Evolutionary conservation across 371 early-diverging fungal species (phyloP).

Genomic region (Syncephalis plumigaleata): DNA sequence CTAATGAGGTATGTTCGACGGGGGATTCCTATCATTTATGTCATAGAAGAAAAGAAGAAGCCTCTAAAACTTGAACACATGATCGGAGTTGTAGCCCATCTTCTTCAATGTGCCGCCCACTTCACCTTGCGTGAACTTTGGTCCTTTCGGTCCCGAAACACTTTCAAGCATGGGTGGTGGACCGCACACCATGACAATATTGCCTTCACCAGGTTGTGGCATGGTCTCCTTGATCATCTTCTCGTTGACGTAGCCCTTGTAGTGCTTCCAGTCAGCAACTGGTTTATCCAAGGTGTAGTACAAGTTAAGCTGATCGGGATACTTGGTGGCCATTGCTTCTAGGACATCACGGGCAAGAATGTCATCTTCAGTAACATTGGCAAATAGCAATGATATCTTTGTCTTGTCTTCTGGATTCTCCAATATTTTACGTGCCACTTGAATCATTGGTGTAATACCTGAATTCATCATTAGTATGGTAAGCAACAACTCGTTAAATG

Average conservation of each 20-base stretch:
- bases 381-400: conserved; percentile 73
- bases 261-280: conserved; percentile 38
- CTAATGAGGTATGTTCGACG: too few relatives aligned
- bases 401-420: conserved; percentile 60
- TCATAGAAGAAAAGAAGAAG: not conserved
- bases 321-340: conserved; percentile 37
- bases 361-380: conserved; percentile 70
- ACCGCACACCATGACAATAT: conserved; percentile 79
- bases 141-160: conserved; percentile 60
- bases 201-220: conserved; percentile 28
- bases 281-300: conserved; percentile 67
- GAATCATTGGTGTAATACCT: conserved; percentile 31
- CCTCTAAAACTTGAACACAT: conserved; percentile 80
- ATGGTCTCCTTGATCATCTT: conserved; percentile 45
- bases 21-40: too few relatives aligned
- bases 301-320: conserved; percentile 67
- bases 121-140: conserved; percentile 70
- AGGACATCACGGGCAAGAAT: conserved; percentile 70
- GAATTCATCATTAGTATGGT: not conserved
- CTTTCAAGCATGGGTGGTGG: conserved; percentile 18
- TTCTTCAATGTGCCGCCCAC: conserved; percentile 64
- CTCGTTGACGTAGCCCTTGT: conserved; percentile 46
- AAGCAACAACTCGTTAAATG: not conserved
- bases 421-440: conserved; percentile 51
- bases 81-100: conserved; percentile 51